These are phyloP conservation scores for Lactarius deliciosus DNA, from an alignment of 768 basidiomycete genomes.

Conservation along the genomic window DNA sequence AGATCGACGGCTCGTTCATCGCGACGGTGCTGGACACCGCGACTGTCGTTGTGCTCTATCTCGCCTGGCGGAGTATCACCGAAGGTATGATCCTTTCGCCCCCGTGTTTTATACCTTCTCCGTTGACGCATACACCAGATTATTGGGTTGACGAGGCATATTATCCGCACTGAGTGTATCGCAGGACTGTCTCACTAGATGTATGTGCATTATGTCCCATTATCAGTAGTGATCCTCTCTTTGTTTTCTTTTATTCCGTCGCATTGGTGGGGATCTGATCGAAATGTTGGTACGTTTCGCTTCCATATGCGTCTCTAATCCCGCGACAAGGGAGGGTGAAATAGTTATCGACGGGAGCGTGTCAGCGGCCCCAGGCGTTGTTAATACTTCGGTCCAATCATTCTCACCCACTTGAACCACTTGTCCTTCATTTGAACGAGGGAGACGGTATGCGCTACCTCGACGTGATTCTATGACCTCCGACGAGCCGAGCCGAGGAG, in stretches of 20 bases:
- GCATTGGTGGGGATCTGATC: background rate
- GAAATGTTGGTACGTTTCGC: slow-evolving; percentile 1
- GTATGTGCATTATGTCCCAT: slow-evolving; percentile 7
- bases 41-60: slow-evolving; percentile 62
- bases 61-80: slow-evolving; percentile 87
- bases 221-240: slow-evolving; percentile 3
- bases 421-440: slow-evolving; percentile 1
- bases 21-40: slow-evolving; percentile 83
- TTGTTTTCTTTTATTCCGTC: background rate
- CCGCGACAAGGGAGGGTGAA: background rate
- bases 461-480: slow-evolving; percentile 28
- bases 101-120: background rate
- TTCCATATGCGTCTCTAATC: slow-evolving; percentile 8
- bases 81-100: slow-evolving; percentile 58
- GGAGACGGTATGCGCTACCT: slow-evolving; percentile 32
- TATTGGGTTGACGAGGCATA: slow-evolving; percentile 51
- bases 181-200: background rate
- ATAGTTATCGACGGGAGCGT: background rate
- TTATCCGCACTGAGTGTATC: slow-evolving; percentile 34
- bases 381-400: too few relatives aligned
- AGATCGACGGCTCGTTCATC: slow-evolving; percentile 85
- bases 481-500: slow-evolving; percentile 3
- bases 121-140: slow-evolving; percentile 32
- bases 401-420: too few relatives aligned
- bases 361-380: slow-evolving; percentile 11